Evolutionary conservation across 1,284 basidiomycete species (phyloP).

Genomic region (Microbotryum violaceum): DNA sequence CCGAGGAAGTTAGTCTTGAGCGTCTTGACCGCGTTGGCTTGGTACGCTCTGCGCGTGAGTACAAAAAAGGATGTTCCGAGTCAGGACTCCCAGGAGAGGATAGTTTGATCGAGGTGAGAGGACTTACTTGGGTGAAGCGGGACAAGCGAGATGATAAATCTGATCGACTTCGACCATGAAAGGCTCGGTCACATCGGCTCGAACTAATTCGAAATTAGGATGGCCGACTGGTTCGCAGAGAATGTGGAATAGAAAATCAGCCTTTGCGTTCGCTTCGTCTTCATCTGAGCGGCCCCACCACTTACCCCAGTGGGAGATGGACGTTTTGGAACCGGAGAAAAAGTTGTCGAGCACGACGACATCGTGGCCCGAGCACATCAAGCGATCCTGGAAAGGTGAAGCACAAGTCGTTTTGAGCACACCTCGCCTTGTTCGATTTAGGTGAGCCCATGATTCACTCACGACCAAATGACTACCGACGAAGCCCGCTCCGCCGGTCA

Average conservation of each 20-base stretch:
- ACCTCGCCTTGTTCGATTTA: not conserved
- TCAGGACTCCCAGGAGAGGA: not conserved
- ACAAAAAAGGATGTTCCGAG: not conserved
- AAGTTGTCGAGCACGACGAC: conserved; percentile 92
- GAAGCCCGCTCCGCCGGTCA: conserved; percentile 94
- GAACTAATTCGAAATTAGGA: conserved; percentile 95
- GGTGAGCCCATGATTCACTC: not conserved
- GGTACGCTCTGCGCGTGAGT: conserved; percentile 63
- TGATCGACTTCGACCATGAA: conserved; percentile 97
- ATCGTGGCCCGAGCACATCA: conserved; percentile 96
- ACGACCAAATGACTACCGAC: conserved; percentile 81
- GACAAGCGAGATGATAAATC: conserved; percentile 96
- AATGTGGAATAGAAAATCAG: not conserved
- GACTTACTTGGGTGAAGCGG: conserved; percentile 63
- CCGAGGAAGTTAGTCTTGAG: conserved; percentile 98
- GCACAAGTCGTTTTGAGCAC: not conserved
- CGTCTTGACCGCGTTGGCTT: conserved; percentile 91
- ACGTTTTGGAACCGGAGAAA: conserved; percentile 93
- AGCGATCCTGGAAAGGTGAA: conserved; percentile 57
- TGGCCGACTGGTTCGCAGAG: conserved; percentile 52
- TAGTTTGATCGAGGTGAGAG: conserved; percentile 22
- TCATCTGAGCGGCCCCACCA: not conserved
- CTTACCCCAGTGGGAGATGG: conserved; percentile 50
- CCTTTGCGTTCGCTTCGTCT: not conserved
- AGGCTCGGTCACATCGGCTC: conserved; percentile 92